A percentile compares a stretch with the other conserved stretches of the same genome.
Conservation (phyloP, 768 basidiomycete species). For the Rhodocollybia butyracea region DNA sequence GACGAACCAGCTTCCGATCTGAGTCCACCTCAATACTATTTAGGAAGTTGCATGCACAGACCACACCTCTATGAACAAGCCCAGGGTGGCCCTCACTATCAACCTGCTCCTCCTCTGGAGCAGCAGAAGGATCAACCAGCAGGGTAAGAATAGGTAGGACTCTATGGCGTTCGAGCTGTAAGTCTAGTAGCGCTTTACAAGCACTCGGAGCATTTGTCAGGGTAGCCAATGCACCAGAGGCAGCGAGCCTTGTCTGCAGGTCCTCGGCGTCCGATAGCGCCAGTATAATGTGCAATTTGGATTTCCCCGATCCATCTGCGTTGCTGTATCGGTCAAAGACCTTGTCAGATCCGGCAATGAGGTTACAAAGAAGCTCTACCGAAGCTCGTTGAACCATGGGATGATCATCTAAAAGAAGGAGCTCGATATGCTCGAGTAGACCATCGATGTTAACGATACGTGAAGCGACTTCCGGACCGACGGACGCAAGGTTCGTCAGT, state of each 20-base stretch:
- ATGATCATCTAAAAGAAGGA: constrained; percentile 81
- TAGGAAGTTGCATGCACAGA: constrained; percentile 69
- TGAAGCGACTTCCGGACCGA: constrained; percentile 59
- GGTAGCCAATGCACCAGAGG: constrained; percentile 85
- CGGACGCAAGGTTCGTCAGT: constrained; percentile 89
- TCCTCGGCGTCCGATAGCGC: constrained; percentile 89
- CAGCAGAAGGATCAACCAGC: constrained; percentile 58
- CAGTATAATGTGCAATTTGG: constrained; percentile 77
- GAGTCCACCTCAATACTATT: constrained; percentile 38
- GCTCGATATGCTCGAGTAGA: constrained; percentile 63
- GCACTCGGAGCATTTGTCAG: constrained; percentile 61
- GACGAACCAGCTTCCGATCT: constrained; percentile 39
- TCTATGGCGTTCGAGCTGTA: constrained; percentile 63
- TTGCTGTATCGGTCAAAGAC: constrained; percentile 75
- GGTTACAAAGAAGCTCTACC: constrained; percentile 89
- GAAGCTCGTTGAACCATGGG: constrained; percentile 80
- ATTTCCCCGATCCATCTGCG: constrained; percentile 36
- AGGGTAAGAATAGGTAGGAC: constrained; percentile 64
- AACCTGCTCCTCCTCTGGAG: constrained; percentile 26
- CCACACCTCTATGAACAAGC: constrained; percentile 72
- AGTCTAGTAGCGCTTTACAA: constrained; percentile 57
- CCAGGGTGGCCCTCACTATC: constrained; percentile 44
- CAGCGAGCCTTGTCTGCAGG: constrained; percentile 79
- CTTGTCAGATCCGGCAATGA: constrained; percentile 72
- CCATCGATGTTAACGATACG: constrained; percentile 63